A percentile compares a stretch with the other conserved stretches of the same genome.
Evolutionary conservation across 2,329 filamentous ascomycete species (phyloP).

Genomic region (Raffaelea arxii): DNA sequence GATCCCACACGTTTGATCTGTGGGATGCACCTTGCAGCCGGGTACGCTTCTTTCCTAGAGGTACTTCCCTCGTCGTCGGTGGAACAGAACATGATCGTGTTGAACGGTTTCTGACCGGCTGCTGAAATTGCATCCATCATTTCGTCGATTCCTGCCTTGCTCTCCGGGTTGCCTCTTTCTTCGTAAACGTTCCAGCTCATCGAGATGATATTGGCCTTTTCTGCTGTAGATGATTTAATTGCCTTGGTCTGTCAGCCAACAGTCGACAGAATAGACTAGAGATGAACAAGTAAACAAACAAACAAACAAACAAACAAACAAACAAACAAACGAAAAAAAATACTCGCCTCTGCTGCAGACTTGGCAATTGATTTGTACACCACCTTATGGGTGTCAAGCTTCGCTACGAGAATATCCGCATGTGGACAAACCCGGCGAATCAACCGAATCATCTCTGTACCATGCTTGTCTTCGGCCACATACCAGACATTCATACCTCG

Average conservation of each 20-base stretch:
- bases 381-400: not conserved
- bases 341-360: not conserved
- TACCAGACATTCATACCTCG: slow-evolving; percentile 1
- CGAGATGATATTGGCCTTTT: not conserved
- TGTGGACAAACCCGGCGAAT: not conserved
- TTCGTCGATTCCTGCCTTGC: not conserved
- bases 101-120: not conserved
- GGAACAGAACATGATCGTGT: slow-evolving; percentile 1
- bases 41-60: not conserved
- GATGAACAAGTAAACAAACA: too few relatives aligned
- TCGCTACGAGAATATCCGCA: not conserved
- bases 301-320: too few relatives aligned
- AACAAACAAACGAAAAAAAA: too few relatives aligned
- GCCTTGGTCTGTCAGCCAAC: not conserved
- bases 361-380: not conserved
- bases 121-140: not conserved
- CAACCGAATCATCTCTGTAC: not conserved
- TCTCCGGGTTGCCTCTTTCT: not conserved
- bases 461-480: not conserved
- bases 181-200: not conserved
- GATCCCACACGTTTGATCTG: not conserved
- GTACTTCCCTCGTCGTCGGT: not conserved
- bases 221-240: not conserved
- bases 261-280: too few relatives aligned
- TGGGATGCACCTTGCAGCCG: not conserved